Evolutionary conservation across 768 basidiomycete genomes (phyloP), one percentile per base, ranked within the genome.

Genomic region (Naganishia vaughanmartiniae): DNA sequence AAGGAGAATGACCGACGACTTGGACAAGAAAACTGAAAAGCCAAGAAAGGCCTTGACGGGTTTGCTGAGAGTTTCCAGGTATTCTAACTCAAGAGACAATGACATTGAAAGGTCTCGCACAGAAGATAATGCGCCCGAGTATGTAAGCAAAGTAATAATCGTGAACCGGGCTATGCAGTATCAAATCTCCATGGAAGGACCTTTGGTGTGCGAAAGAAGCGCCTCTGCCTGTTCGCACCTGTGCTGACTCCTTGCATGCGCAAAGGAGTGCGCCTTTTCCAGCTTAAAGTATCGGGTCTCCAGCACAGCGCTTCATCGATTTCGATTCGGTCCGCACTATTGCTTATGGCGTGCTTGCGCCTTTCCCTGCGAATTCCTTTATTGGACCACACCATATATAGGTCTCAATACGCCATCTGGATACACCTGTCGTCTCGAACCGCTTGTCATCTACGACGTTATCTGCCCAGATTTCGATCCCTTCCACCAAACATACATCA

Each of bases 1-100:
- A 69, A 54, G 56, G 68, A 69, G 34, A 69, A 69, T 30, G 39
- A 57, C 30, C 11, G 58, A 58, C 9, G 68, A 48, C 39, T 69
- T 24, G 19, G 65, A 54, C 46, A 63, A 12, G 42, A 14, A 21
- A 51, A 51, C 48, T 51, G 42, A 42, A 36, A 36, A 36, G 36
- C 5, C 5, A 5, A 36, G 5, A 5, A 5, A 36, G 36, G 17
- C 42, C 10, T 11, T 2, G 42, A 42, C 14, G 15, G 42, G 2
- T 9, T 42, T n/a, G n/a, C 42, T 42, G 42, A n/a, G 42, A 42
- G 42, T 42, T 11, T 9, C 17, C 15, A 2, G 42, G 15, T n/a
- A 15, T 7, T 7, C 42, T 9, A 9, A 7, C 9, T 42, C 14
- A 42, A 15, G 2, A 9, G n/a, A 42, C 17, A 15, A 15, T 15